Evolutionary conservation across 1,284 basidiomycete genomes (phyloP), one percentile per base, ranked within the genome.

Genomic region (Schizopora paradoxa): DNA sequence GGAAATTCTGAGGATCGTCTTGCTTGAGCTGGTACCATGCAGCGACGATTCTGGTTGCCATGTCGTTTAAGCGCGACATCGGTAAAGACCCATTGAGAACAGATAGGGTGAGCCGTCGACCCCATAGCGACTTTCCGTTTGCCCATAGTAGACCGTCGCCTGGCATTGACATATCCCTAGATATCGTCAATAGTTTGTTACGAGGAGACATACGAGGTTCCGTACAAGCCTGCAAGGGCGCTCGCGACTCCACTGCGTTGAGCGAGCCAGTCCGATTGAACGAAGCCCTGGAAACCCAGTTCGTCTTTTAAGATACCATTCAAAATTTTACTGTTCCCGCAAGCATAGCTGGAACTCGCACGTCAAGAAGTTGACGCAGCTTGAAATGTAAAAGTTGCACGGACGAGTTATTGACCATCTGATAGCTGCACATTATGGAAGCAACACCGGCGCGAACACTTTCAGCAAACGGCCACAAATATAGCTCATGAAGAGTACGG

Each of bases 221-320:
- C 44, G 16, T 29, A 50, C 48, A 50, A 38, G 11, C 48, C 48
- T 27, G 48, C 48, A 16, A 50, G 41, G 10, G 48, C 48, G 41
- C 44, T 50, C 5, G 44, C 48, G 6, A 50, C 44, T 2, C 48
- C 48, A 35, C 48, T 50, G 13, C 48, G 48, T 25, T 50, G 48
- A 8, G 53, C 53, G 22, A 52, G 48, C 62, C 62, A 62, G 43
- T 64, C 62, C 14, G 54, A 52, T 27, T 56, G 35, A 11, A 59
- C 37, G 44, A 56, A 58, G 3, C 59, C 62, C 41, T 62, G 58
- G 52, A 62, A 64, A 33, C 56, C 58, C 16, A 62, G 54, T 42
- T 63, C 76, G 6, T 63, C 64, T 61, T 80, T 79, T 48, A 80
- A 61, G 10, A 77, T 58, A 13, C 65, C 60, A 58, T 77, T 79